Base-by-base conservation (phyloP, 208 protist species). In the Lotmaria passim region DNA sequence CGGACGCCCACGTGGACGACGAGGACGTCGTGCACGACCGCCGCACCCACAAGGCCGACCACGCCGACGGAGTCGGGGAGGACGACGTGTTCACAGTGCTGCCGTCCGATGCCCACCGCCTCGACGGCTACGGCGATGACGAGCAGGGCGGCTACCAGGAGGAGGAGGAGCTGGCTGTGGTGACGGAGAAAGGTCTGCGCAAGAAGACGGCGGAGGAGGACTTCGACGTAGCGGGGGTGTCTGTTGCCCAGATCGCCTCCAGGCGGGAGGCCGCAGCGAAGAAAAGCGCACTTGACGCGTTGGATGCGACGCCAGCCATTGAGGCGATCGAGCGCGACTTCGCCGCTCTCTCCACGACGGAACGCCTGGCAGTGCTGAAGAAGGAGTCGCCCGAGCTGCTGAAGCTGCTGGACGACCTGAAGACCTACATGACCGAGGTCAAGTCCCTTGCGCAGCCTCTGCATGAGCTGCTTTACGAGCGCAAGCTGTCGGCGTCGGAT, bases 311-410 rank as follows among this genome's bases (percentile, higher is more conserved):
- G 10, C 83, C 84, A 11, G 83, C 91, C 33, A 90, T 97, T 69
- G 92, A 97, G 70, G 79, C 82, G 12, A 83, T 98, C 30, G 86
- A 97, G 80, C 85, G 95, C 33, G 83, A 97, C 74, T 94, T 98
- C 59, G 88, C 86, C 8, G 74, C 87, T 24, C 84, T 97, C 31
- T 85, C 93, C 7, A 90, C 82, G 26, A 85, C 84, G 48, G 90
- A 98, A 68, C 85, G 93, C n/a, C 64, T 97, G 65, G 74, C 82
- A 30, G 84, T 96, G 56, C 75, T 98, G 30, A 85, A 88, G 69
- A 93, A 94, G 68, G 95, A 98, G 74, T 95, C 92, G 43, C 93
- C 94, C 39, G 86, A 95, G 80, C 74, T 97, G 70, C 76, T 96
- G n/a, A 89, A 94, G 67, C 89, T 97, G 75, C 65, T 97, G 14